phyloP scores from a whole-genome alignment of 345 rosid species.

The Eutrema yunnanense region DNA sequence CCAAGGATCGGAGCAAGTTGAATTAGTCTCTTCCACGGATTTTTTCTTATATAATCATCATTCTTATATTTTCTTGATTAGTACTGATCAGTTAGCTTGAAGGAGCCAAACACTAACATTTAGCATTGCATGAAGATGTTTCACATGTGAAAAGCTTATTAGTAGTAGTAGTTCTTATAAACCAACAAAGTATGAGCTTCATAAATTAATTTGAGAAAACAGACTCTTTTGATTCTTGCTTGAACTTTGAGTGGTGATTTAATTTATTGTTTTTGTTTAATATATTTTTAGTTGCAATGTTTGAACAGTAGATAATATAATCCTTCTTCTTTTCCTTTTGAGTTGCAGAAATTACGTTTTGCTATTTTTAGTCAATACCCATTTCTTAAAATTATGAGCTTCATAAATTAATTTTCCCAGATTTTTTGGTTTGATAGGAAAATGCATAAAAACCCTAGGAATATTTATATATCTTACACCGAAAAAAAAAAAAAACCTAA shows the following conservation, averaged over 20 bases:
- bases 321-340: background rate
- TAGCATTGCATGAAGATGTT: background rate
- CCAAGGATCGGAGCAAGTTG: background rate
- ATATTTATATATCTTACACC: conserved; percentile 2
- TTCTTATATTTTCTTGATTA: background rate
- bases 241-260: background rate
- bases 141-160: background rate
- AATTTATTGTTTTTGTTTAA: background rate
- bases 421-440: background rate
- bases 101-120: background rate
- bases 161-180: background rate
- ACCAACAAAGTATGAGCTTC: no score
- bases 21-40: background rate
- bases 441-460: conserved; percentile 12
- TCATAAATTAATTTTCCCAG: background rate
- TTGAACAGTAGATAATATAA: background rate
- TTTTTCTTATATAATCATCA: background rate
- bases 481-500: background rate
- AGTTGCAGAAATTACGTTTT: background rate
- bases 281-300: background rate
- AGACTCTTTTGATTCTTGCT: background rate
- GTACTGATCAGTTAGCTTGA: background rate
- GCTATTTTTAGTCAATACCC: background rate
- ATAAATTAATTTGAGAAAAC: no score
- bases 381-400: background rate